Evolutionary conservation across 2,329 filamentous ascomycete species (phyloP), one percentile per base, ranked within the genome.

Genomic region (Pseudogymnoascus sp.): DNA sequence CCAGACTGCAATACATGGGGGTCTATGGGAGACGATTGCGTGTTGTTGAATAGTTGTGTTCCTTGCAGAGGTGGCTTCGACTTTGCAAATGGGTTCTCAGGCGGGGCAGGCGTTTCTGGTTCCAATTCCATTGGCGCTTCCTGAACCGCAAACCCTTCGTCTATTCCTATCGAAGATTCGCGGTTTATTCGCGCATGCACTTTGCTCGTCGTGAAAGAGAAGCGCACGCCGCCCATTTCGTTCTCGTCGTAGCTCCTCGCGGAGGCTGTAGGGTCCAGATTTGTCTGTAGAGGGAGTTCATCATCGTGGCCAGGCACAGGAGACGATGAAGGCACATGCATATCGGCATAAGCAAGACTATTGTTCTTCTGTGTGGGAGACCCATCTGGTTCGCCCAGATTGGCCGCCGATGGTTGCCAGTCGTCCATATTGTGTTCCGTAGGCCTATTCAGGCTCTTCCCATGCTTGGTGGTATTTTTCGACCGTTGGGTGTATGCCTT

Each of bases 301-400:
- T 55, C 48, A 13, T 55, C 48, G 29, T 55, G 48, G 4, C 48
- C 48, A 13, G 48, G 48, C 29, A 55, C 29, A n/a, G 48, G 48
- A 55, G 48, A 55, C 9, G 48, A 55, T 2, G 48, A 55, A 21
- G 8, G 29, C 15, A 55, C 21, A 4, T 21, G 27, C 9, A 33
- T 55, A 35, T 55, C 48, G 48, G 29, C 48, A 35, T 55, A 55
- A 7, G 48, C 48, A 55, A 55, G 48, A 12, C 48, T 55, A 21
- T 55, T 55, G 8, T 55, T 55, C 29, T 55, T 55, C 48, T 55
- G 48, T 33, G 48, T 55, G 29, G 48, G 48, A 35, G 48, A 55
- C n/a, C 48, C 48, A 13, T 55, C 48, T 17, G 48, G 48, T 21
- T 35, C 48, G 29, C 29, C 29, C 3, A 33, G 29, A 55, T 21